Evolutionary conservation across 305 asterid species (phyloP).

Genomic region (Fraxinus sp.): DNA sequence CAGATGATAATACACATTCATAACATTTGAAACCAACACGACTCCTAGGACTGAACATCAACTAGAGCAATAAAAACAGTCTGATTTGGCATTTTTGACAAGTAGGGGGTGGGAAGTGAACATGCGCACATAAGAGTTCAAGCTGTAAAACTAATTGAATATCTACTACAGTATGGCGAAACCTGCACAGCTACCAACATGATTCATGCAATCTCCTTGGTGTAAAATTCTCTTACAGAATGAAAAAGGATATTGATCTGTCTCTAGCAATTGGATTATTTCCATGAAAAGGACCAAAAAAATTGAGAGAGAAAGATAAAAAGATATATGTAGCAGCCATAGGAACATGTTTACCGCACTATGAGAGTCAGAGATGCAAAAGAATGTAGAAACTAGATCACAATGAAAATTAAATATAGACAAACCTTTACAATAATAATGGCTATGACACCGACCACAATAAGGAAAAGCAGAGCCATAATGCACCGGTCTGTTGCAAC

Average conservation of each 20-base stretch:
- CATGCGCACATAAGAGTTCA: background rate
- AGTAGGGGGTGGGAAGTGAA: background rate
- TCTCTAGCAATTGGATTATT: background rate
- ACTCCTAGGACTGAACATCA: background rate
- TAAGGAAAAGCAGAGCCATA: conserved; percentile 87
- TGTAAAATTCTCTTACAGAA: background rate
- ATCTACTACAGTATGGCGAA: background rate
- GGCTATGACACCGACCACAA: conserved; percentile 79
- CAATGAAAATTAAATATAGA: conserved; percentile 22
- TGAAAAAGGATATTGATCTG: background rate
- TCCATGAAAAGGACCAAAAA: background rate
- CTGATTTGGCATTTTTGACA: background rate
- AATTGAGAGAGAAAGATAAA: background rate
- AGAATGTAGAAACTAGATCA: conserved; percentile 7
- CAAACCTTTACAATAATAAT: conserved; percentile 90
- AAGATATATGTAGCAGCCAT: background rate
- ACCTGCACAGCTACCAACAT: background rate
- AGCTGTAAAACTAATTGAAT: background rate
- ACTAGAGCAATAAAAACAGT: background rate
- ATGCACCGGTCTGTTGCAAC: conserved; percentile 98
- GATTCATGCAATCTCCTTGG: background rate
- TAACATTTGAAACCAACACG: background rate
- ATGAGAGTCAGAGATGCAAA: conserved; percentile 9
- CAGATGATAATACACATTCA: background rate
- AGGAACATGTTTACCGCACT: background rate